Conservation (phyloP, 805 yeast species). For the Yamadazyma akitaensis region DNA sequence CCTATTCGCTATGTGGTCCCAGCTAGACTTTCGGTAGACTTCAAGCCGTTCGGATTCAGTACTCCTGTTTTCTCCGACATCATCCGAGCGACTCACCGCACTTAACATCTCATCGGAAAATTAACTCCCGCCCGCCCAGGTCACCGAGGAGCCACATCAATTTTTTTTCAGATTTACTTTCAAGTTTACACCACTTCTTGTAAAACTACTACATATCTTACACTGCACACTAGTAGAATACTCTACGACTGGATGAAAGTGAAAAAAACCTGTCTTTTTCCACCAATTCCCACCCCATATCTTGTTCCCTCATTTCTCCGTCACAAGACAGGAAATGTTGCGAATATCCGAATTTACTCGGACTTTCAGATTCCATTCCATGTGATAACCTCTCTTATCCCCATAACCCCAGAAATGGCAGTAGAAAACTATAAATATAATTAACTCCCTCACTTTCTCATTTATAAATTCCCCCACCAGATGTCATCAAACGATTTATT, state of each 20-base stretch:
- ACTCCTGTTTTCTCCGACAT: constrained; percentile 1
- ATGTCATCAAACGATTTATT: constrained; percentile 35
- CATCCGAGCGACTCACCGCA: constrained; percentile 4
- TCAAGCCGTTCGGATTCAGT: not conserved
- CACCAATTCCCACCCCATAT: not conserved
- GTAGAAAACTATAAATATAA: constrained; percentile 6
- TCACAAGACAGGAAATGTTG: constrained; percentile 3
- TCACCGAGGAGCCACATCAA: not conserved
- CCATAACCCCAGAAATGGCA: constrained; percentile 10
- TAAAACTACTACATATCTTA: no score
- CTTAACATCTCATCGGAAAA: constrained; percentile 4
- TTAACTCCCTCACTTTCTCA: not conserved
- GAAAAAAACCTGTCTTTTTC: not conserved
- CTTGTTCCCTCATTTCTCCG: not conserved
- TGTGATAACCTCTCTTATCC: constrained; percentile 10
- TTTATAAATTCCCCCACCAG: not conserved
- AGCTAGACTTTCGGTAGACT: not conserved
- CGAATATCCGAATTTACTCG: constrained; percentile 10
- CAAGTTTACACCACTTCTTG: no score
- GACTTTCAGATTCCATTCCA: constrained; percentile 9
- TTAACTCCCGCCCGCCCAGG: constrained; percentile 2
- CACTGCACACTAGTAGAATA: no score
- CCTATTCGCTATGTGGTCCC: not conserved
- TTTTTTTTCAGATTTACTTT: no score
- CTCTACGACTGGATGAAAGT: no score